Conservation (phyloP, 2,329 filamentous ascomycete genomes). For the Helminthosporium solani region DNA sequence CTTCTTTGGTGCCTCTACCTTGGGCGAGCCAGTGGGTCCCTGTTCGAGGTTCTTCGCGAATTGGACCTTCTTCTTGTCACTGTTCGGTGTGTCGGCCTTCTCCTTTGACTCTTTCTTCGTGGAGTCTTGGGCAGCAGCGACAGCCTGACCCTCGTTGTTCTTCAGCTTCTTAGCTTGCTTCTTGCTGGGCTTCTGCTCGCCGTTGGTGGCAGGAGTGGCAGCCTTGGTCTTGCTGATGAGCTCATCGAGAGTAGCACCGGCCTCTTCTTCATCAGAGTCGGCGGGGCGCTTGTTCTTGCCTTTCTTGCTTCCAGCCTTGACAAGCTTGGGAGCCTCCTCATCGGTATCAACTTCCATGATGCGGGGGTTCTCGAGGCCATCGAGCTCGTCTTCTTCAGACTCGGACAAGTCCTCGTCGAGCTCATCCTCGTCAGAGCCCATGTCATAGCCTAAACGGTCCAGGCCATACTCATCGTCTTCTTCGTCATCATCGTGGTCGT, state of each 20-base stretch:
- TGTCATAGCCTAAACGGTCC: slow-evolving; percentile 72
- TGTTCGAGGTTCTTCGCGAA: slow-evolving; percentile 99
- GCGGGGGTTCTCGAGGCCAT: slow-evolving; percentile 72
- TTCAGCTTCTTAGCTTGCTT: slow-evolving; percentile 98
- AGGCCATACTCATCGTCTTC: slow-evolving; percentile 61
- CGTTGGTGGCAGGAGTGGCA: slow-evolving; percentile 51
- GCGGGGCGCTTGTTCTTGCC: slow-evolving; percentile 95
- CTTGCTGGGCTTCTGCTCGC: slow-evolving; percentile 81
- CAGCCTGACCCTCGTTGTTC: slow-evolving; percentile 95
- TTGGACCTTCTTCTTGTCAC: slow-evolving; percentile 84
- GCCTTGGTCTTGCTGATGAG: slow-evolving; percentile 74
- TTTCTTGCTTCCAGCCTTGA: slow-evolving; percentile 49
- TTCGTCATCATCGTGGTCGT: slow-evolving; percentile 61
- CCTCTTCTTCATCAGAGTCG: slow-evolving; percentile 60
- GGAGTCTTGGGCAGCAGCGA: slow-evolving; percentile 55
- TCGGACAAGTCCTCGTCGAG: slow-evolving; percentile 57
- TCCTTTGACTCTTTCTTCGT: slow-evolving; percentile 57
- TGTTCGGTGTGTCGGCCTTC: slow-evolving; percentile 51
- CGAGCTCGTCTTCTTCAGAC: slow-evolving; percentile 51
- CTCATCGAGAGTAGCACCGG: slow-evolving; percentile 70
- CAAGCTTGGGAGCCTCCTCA: slow-evolving; percentile 65
- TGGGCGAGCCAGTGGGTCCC: slow-evolving; percentile 69
- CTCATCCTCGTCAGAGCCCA: slow-evolving; percentile 77
- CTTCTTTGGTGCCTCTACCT: slow-evolving; percentile 53
- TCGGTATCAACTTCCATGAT: slow-evolving; percentile 81